Base-by-base conservation (phyloP, 1,139 yeast species). In the Zhuliangozyma blackwelliae region DNA sequence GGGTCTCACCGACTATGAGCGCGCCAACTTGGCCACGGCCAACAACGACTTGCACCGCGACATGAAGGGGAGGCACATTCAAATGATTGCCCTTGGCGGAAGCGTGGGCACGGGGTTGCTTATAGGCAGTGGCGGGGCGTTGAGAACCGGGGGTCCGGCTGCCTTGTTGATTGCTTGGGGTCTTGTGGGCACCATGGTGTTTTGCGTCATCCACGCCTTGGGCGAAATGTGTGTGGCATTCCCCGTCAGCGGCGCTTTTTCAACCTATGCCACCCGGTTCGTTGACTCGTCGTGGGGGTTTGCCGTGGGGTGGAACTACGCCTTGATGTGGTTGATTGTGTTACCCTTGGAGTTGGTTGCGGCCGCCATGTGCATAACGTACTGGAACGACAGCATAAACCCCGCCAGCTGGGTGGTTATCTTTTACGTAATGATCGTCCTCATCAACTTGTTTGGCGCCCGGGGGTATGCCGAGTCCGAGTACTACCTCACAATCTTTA, bases 181-280 rank as follows among this genome's bases (percentile, higher is more conserved):
- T 36, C 61, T 81, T 33, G 72, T 84, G 44, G 85, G 89, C 32
- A 68, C 83, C 7, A 71, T 83, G 75, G 77, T 87, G 48, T 84
- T 77, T 62, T 75, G 79, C 50, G 82, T 86, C 32, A 82, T 86
- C 51, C 90, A 85, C 55, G 81, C 92, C n/a, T 77, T 88, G 39
- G 94, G 95, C 46, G 96, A 88, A 59, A 57, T 87, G 55, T 88
- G 94, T 33, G 86, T 84, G 29, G 72, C 80, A 10, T 85, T 81
- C 59, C 90, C 94, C 6, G 79, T 86, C 32, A 69, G 84, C 38
- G 96, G 95, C 49, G 87, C 90, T 2, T 86, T 84, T 60, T 73
- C 83, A 31, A 77, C 83, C 39, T 85, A 80, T 57, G 77, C 87
- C 27, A 66, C 86, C 5, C 69, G 82, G 40, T 81, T 85, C 47